Conservation (phyloP, 306 rosid genomes). For the Casuarina equisetifolia region DNA sequence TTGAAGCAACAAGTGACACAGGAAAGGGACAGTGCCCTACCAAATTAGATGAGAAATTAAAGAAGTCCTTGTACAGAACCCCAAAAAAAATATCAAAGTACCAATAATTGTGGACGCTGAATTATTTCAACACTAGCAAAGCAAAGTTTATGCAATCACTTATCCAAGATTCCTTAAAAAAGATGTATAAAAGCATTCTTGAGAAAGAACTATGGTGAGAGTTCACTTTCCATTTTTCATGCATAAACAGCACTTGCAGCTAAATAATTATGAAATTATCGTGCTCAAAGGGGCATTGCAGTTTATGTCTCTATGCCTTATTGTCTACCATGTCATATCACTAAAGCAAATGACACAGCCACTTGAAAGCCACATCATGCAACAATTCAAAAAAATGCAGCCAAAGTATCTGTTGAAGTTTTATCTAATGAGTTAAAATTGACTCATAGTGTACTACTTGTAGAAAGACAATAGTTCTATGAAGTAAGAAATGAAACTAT, state of each 20-base stretch:
- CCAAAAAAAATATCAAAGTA: neutral
- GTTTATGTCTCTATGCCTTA: neutral
- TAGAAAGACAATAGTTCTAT: constrained; percentile 7
- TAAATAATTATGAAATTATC: neutral
- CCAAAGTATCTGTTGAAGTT: neutral
- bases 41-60: neutral
- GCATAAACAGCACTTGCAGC: neutral
- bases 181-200: neutral
- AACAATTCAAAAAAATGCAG: neutral
- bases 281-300: neutral
- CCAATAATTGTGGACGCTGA: neutral
- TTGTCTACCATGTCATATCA: neutral
- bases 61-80: neutral
- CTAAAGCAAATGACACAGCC: neutral
- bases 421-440: neutral
- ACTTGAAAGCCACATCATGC: neutral
- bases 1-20: neutral
- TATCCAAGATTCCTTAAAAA: neutral
- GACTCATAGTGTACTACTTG: too few species aligned
- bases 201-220: neutral
- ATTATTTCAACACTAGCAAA: neutral
- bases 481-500: constrained; percentile 1
- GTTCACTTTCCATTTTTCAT: neutral
- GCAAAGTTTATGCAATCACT: neutral
- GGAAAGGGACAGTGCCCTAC: neutral